Evolutionary conservation across 768 basidiomycete genomes (phyloP).

Genomic region (Amanita pseudoporphyria): DNA sequence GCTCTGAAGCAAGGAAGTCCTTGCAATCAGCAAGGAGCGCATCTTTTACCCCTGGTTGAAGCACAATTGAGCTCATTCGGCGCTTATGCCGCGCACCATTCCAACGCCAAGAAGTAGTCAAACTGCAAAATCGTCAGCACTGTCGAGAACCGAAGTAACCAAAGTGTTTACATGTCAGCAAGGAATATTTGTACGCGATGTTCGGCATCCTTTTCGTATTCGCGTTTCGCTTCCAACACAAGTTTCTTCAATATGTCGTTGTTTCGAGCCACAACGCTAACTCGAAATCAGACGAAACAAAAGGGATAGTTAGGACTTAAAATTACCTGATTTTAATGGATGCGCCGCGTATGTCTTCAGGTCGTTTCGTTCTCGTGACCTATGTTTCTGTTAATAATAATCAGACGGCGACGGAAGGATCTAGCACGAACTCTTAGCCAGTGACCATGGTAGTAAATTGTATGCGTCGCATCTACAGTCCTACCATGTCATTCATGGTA

Average conservation of each 20-base stretch:
- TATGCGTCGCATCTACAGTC: conserved; percentile 68
- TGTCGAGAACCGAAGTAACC: conserved; percentile 8
- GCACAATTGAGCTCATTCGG: conserved; percentile 87
- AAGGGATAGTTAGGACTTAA: background rate
- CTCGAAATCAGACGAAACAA: conserved; percentile 8
- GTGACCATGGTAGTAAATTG: conserved; percentile 83
- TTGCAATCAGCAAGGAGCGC: conserved; percentile 85
- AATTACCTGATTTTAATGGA: conserved; percentile 72
- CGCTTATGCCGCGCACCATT: conserved; percentile 84
- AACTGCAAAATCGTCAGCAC: conserved; percentile 26
- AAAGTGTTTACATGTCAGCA: conserved; percentile 67
- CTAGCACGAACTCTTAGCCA: conserved; percentile 61
- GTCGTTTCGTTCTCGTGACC: conserved; percentile 76
- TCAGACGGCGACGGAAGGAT: conserved; percentile 11
- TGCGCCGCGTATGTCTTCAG: conserved; percentile 64
- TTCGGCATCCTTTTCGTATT: conserved; percentile 86
- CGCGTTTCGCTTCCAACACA: conserved; percentile 78
- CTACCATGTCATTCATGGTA: background rate
- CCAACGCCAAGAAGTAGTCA: conserved; percentile 78
- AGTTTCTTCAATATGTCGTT: conserved; percentile 84
- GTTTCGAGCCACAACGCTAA: conserved; percentile 77
- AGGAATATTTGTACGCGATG: conserved; percentile 86
- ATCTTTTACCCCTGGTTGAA: conserved; percentile 84
- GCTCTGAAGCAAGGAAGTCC: conserved; percentile 76
- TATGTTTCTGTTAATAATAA: conserved; percentile 20